These are phyloP conservation scores for Spizellomyces sp. DNA, from an alignment of 192 early-diverging fungal genomes.

Conservation along the genomic window DNA sequence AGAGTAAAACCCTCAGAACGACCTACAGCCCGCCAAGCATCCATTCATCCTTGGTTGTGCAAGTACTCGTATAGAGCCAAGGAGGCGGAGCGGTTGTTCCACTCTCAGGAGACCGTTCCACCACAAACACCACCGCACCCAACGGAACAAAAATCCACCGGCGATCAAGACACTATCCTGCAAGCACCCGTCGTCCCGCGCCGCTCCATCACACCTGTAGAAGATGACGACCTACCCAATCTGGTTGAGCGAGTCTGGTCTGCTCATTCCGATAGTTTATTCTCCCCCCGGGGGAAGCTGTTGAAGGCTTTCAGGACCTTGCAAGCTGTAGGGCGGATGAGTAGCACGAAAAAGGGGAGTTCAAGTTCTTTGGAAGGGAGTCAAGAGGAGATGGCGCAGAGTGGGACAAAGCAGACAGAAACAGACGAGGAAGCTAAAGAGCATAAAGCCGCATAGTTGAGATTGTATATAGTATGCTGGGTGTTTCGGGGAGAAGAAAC, in stretches of 20 bases:
- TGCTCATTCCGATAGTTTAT: constrained; percentile 5
- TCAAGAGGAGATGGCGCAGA: too few species aligned
- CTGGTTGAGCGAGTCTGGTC: constrained; percentile 32
- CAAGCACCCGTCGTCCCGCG: background rate
- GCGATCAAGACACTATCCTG: background rate
- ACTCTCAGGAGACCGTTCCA: background rate
- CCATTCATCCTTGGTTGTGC: constrained; percentile 34
- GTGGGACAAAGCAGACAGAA: too few species aligned
- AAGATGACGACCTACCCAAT: constrained; percentile 26
- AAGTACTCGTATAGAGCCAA: constrained; percentile 13
- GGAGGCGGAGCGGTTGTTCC: background rate
- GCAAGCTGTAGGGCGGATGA: constrained; percentile 20
- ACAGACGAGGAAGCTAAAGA: too few species aligned
- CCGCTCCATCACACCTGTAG: background rate
- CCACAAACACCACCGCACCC: background rate
- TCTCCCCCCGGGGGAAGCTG: constrained; percentile 17
- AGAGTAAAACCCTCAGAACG: constrained; percentile 45
- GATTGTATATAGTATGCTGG: too few species aligned
- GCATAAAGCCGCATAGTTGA: too few species aligned
- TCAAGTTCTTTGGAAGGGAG: too few species aligned
- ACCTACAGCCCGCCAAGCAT: constrained; percentile 35
- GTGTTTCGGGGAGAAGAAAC: too few species aligned
- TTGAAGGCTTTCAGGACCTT: constrained; percentile 20
- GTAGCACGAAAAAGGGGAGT: constrained; percentile 2
- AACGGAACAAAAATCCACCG: background rate